Evolutionary conservation across 1,284 basidiomycete species (phyloP).

Genomic region (Ceratobasidium sp.): DNA sequence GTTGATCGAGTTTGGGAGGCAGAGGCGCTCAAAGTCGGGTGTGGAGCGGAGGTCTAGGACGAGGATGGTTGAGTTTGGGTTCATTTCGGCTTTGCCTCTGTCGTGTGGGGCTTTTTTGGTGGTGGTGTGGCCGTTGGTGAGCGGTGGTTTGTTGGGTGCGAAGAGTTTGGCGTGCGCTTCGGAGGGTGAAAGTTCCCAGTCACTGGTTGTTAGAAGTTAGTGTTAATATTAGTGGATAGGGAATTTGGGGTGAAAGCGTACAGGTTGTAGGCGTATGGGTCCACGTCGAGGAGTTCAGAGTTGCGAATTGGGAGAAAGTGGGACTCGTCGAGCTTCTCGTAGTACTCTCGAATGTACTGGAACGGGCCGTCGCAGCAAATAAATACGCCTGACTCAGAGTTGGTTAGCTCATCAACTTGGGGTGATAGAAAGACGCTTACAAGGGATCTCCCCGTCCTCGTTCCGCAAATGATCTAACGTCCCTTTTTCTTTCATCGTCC

Average conservation of each 20-base stretch:
- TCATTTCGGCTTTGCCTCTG: slow-evolving; percentile 24
- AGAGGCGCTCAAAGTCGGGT: neutral
- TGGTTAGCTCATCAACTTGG: neutral
- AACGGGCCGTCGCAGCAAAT: slow-evolving; percentile 34
- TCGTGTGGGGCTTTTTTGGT: neutral
- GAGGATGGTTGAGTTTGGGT: slow-evolving; percentile 9
- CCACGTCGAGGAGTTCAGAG: slow-evolving; percentile 19
- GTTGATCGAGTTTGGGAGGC: slow-evolving; percentile 9
- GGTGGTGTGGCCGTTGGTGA: slow-evolving; percentile 1
- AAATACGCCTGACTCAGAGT: slow-evolving; percentile 4
- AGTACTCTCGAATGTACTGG: slow-evolving; percentile 33
- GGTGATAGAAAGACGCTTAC: neutral
- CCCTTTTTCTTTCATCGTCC: slow-evolving; percentile 18
- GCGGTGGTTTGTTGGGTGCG: neutral
- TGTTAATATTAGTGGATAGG: neutral
- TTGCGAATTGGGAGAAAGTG: slow-evolving; percentile 21
- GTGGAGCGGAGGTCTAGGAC: slow-evolving; percentile 9
- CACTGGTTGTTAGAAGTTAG: neutral
- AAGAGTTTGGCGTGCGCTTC: slow-evolving; percentile 20
- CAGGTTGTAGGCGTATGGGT: slow-evolving; percentile 33
- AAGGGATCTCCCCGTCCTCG: slow-evolving; percentile 28
- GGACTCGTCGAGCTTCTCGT: slow-evolving; percentile 33
- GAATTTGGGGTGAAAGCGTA: neutral
- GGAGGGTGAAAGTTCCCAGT: slow-evolving; percentile 19
- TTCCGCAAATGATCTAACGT: slow-evolving; percentile 26